Evolutionary conservation across 2,329 filamentous ascomycete genomes (phyloP).

Genomic region (Cadophora malorum): DNA sequence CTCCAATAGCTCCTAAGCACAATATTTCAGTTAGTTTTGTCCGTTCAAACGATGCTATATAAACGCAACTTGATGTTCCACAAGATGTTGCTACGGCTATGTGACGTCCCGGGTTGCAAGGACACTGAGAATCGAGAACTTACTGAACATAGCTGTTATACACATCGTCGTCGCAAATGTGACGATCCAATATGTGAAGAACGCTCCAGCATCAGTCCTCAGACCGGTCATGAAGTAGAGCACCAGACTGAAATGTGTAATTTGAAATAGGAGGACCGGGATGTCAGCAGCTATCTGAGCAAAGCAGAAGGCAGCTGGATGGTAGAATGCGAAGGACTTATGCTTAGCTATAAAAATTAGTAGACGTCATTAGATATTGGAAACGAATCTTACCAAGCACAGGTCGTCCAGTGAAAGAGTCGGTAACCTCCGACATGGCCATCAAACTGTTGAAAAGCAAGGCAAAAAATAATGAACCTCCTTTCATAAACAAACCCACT

Average conservation of each 20-base stretch:
- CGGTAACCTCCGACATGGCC: constrained; percentile 70
- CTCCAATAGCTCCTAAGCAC: constrained; percentile 61
- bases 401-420: constrained; percentile 66
- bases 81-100: too few relatives aligned
- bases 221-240: constrained; percentile 70
- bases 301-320: constrained; percentile 64
- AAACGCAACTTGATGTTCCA: too few relatives aligned
- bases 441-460: constrained; percentile 67
- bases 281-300: constrained; percentile 61
- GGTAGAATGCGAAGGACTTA: constrained; percentile 62
- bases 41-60: too few relatives aligned
- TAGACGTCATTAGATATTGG: too few relatives aligned
- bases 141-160: constrained; percentile 64
- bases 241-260: constrained; percentile 62
- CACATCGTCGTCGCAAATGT: constrained; percentile 57
- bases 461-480: constrained; percentile 68
- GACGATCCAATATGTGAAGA: constrained; percentile 67
- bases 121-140: too few relatives aligned
- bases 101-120: too few relatives aligned
- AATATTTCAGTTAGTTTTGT: too few relatives aligned
- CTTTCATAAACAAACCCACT: constrained; percentile 67
- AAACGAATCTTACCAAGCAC: too few relatives aligned
- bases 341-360: too few relatives aligned
- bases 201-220: constrained; percentile 55
- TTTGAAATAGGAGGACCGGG: constrained; percentile 62